A percentile compares a stretch with the other conserved stretches of the same genome.
Evolutionary conservation across 768 basidiomycete species (phyloP).

Genomic region (Lactarius indigo): DNA sequence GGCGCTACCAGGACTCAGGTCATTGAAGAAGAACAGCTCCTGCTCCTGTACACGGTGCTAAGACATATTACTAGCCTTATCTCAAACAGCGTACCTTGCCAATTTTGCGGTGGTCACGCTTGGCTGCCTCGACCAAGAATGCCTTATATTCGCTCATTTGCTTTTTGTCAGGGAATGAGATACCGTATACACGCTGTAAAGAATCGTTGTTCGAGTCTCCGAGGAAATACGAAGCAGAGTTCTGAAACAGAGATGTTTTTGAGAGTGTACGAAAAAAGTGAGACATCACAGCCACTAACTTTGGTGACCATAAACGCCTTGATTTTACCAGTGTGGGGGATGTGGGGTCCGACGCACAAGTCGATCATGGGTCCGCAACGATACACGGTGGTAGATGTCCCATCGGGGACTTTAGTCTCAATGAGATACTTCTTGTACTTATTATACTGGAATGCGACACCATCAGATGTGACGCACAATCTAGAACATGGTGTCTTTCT

Average conservation of each 20-base stretch:
- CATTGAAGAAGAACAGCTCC: constrained; percentile 98
- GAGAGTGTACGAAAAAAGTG: background rate
- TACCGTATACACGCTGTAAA: constrained; percentile 94
- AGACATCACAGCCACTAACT: constrained; percentile 37
- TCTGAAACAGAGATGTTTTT: constrained; percentile 43
- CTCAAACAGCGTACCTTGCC: constrained; percentile 54
- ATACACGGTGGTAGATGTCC: constrained; percentile 95
- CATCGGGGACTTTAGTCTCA: constrained; percentile 92
- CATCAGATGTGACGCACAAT: background rate
- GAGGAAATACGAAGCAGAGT: constrained; percentile 97
- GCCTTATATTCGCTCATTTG: constrained; percentile 92
- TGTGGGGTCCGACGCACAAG: constrained; percentile 94
- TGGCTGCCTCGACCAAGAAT: constrained; percentile 97
- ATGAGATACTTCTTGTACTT: constrained; percentile 97
- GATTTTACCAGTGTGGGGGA: constrained; percentile 96
- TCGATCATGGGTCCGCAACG: constrained; percentile 99
- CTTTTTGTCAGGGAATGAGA: constrained; percentile 98
- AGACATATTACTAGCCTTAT: background rate
- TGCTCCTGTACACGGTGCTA: constrained; percentile 58
- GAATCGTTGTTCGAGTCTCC: constrained; percentile 92
- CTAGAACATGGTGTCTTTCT: background rate
- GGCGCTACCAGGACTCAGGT: constrained; percentile 88
- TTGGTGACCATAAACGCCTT: constrained; percentile 98
- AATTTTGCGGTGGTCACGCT: constrained; percentile 94
- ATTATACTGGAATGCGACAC: constrained; percentile 69